Evolutionary conservation across 2,329 filamentous ascomycete species (phyloP), one percentile per base, ranked within the genome.

Genomic region (Cladosporium sp.): DNA sequence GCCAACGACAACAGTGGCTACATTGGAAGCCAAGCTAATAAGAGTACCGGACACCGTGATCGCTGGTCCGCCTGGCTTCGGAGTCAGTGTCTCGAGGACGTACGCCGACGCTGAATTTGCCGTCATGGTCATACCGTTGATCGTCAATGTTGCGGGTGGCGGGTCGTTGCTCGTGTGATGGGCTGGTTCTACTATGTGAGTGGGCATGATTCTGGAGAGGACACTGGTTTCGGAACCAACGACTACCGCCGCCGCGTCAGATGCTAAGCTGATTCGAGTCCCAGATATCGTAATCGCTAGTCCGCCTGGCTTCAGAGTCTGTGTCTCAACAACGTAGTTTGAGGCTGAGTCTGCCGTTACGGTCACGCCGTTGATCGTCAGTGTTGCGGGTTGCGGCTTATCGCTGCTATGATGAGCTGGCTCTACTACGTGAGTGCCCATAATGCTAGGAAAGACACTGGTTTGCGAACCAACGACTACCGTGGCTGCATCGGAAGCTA

Each of bases 31-130:
- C 24, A 52, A 18, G 49, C 49, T 52, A 24, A 52, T 28, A 1
- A 14, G 21, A 28, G 49, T 52, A 15, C 49, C 49, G 3, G 49
- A 52, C 4, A 52, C 26, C 2, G 49, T 52, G 11, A 52, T 52
- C 21, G 49, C 68, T 6, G 74, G 66, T 1, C 73, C 76, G 58
- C 77, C 78, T 36, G 77, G 73, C 38, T 66, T 68, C 6, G 80
- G 67, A 10, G 76, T 79, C 34, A 77, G 73, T 10, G 30, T 41
- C 18, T 44, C 62, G 51, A 67, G 1, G 2, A 67, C 28, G 24
- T 67, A 67, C 5, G 58, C 12, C 2, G 54, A 65, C 3, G 26
- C 28, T 10, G 54, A 41, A 8, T 36, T 15, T 11, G 21, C 7
- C 10, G 54, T 36, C 34, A 21, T 10, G 4, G 32, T 26, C 4